Evolutionary conservation across 352 stramenopile genomes (phyloP).

Genomic region (Phytopythium oedochilum): DNA sequence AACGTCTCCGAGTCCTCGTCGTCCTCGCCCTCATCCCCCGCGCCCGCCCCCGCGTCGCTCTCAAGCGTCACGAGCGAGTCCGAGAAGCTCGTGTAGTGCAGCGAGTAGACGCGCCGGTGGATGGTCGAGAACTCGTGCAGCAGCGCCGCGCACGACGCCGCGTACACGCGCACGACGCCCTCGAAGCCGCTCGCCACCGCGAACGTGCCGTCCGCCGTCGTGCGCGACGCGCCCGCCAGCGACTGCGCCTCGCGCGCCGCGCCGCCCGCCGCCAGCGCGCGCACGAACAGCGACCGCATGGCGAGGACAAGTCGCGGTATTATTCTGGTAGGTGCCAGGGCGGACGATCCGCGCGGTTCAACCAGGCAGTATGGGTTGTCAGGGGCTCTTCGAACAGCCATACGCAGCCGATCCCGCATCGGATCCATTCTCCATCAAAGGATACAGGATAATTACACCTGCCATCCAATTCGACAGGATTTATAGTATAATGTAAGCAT

Average conservation of each 20-base stretch:
- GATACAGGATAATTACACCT: too few species aligned
- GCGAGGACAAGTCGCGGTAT: too few species aligned
- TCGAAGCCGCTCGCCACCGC: slow-evolving; percentile 54
- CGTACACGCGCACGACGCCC: slow-evolving; percentile 78
- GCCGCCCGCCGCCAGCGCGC: slow-evolving; percentile 43
- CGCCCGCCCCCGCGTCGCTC: slow-evolving; percentile 25
- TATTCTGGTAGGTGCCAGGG: too few species aligned
- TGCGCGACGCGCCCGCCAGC: slow-evolving; percentile 54
- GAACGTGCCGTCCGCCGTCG: slow-evolving; percentile 67
- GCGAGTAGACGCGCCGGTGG: slow-evolving; percentile 55
- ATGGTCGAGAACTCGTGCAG: slow-evolving; percentile 82
- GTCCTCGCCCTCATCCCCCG: slow-evolving; percentile 2
- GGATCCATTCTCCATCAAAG: too few species aligned
- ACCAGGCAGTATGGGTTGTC: too few species aligned
- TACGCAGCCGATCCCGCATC: too few species aligned
- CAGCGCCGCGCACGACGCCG: slow-evolving; percentile 63
- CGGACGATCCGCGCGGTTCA: background rate
- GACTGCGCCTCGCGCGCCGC: slow-evolving; percentile 29
- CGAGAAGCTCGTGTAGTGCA: slow-evolving; percentile 86
- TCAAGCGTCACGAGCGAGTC: slow-evolving; percentile 84
- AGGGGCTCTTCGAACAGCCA: too few species aligned
- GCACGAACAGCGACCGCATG: slow-evolving; percentile 73
- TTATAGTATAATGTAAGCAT: too few species aligned
- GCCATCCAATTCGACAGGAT: too few species aligned
- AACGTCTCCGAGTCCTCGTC: slow-evolving; percentile 67